phyloP scores from a whole-genome alignment of 2,329 filamentous ascomycete species.

The Phaeoacremonium minimum region DNA sequence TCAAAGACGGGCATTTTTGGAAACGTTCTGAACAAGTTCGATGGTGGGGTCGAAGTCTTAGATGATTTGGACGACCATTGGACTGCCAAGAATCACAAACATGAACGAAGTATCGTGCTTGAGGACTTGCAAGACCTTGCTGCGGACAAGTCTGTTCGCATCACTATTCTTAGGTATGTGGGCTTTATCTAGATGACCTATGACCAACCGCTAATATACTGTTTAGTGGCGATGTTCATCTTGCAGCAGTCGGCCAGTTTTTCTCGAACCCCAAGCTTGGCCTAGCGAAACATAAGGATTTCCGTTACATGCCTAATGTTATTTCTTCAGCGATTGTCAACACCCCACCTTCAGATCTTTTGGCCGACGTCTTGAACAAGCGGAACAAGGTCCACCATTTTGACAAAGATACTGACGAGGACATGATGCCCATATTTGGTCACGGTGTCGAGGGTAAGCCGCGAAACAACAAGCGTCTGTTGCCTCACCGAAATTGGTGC shows the following conservation, averaged over 20 bases:
- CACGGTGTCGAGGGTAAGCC: conserved; percentile 85
- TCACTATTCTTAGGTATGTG: conserved; percentile 75
- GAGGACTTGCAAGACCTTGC: conserved; percentile 91
- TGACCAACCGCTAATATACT: conserved; percentile 5
- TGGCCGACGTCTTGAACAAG: conserved; percentile 90
- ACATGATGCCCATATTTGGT: conserved; percentile 91
- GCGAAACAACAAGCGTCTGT: conserved; percentile 84
- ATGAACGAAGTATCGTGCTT: conserved; percentile 80
- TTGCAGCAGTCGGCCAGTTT: conserved; percentile 90
- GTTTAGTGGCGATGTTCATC: conserved; percentile 80
- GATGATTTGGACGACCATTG: conserved; percentile 95
- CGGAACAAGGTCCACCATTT: conserved; percentile 78
- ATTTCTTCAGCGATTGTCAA: conserved; percentile 95
- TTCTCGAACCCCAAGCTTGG: conserved; percentile 82
- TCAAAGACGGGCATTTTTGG: conserved; percentile 78
- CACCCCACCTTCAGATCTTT: conserved; percentile 77
- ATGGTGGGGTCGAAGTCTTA: conserved; percentile 85
- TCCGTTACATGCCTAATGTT: conserved; percentile 94
- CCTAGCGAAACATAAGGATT: conserved; percentile 83
- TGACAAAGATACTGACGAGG: conserved; percentile 78
- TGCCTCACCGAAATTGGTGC: conserved; percentile 94
- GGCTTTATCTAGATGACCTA: not conserved
- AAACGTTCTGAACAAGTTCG: conserved; percentile 79
- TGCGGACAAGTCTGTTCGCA: conserved; percentile 83
- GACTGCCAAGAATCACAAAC: conserved; percentile 93